phyloP scores from a whole-genome alignment of 805 yeast genomes.

The Yarrowia hollandica region DNA sequence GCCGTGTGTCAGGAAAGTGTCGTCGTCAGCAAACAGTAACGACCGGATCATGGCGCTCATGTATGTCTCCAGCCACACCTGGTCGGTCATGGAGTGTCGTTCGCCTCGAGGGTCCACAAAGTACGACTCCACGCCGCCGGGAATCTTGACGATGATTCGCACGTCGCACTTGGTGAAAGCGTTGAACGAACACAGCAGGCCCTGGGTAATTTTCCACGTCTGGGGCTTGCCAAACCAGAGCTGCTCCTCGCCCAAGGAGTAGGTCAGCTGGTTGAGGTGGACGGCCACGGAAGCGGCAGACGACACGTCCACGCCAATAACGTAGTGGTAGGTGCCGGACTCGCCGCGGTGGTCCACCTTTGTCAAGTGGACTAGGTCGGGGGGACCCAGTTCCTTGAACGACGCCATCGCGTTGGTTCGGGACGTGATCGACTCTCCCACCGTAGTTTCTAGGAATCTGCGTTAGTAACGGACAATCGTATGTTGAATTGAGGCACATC shows the following conservation, averaged over 20 bases:
- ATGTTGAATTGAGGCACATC: no score
- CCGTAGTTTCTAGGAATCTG: constrained; percentile 49
- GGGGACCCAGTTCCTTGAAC: constrained; percentile 66
- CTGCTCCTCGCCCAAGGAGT: constrained; percentile 54
- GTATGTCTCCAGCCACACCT: constrained; percentile 52
- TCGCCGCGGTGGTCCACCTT: constrained; percentile 48
- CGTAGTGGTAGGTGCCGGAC: constrained; percentile 55
- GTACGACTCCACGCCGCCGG: constrained; percentile 48
- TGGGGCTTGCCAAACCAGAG: constrained; percentile 69
- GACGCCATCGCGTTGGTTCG: constrained; percentile 48
- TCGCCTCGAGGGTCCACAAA: constrained; percentile 43
- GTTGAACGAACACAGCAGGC: constrained; percentile 60
- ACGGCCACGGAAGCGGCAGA: constrained; percentile 57
- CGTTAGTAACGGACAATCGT: constrained; percentile 32
- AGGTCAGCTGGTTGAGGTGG: constrained; percentile 52
- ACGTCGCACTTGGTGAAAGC: constrained; percentile 72
- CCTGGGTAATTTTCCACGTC: constrained; percentile 46
- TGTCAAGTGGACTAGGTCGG: constrained; percentile 62
- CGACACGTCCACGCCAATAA: constrained; percentile 55
- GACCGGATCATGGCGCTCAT: constrained; percentile 74
- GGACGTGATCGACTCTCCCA: constrained; percentile 55
- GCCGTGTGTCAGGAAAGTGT: constrained; percentile 74
- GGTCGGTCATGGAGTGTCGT: constrained; percentile 42
- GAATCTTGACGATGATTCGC: constrained; percentile 61
- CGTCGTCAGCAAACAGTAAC: constrained; percentile 75